phyloP scores from a whole-genome alignment of 129 eudicot species.

The Flaveria trinervia region DNA sequence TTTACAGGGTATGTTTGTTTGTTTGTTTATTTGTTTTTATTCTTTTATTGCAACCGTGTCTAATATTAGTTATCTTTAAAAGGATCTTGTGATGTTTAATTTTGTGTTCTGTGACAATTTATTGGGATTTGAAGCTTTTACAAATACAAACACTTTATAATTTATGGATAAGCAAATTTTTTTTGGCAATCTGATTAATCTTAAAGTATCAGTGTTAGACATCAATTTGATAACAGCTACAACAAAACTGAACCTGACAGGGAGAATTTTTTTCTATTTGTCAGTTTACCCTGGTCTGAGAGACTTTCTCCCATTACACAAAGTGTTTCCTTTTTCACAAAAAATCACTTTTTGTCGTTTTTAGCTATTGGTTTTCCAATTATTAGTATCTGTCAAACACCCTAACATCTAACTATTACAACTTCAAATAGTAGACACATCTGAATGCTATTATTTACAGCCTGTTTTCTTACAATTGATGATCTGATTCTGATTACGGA shows the following conservation, averaged over 20 bases:
- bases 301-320: neutral
- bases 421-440: neutral
- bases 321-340: neutral
- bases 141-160: neutral
- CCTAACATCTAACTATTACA: neutral
- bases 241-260: neutral
- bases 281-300: neutral
- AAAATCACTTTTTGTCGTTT: neutral
- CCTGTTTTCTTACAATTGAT: neutral
- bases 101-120: neutral
- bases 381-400: neutral
- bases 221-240: neutral
- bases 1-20: too few relatives aligned
- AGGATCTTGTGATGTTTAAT: neutral
- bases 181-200: neutral
- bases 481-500: neutral
- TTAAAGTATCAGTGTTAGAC: neutral
- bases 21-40: too few relatives aligned
- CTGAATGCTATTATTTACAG: neutral
- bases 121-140: neutral
- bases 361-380: neutral
- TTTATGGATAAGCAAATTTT: neutral
- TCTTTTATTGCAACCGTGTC: neutral
- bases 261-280: neutral
- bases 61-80: neutral